Evolutionary conservation across 176 grass and related monocot species (phyloP), one percentile per base, ranked within the genome.

Genomic region (Oryza glaberrima): DNA sequence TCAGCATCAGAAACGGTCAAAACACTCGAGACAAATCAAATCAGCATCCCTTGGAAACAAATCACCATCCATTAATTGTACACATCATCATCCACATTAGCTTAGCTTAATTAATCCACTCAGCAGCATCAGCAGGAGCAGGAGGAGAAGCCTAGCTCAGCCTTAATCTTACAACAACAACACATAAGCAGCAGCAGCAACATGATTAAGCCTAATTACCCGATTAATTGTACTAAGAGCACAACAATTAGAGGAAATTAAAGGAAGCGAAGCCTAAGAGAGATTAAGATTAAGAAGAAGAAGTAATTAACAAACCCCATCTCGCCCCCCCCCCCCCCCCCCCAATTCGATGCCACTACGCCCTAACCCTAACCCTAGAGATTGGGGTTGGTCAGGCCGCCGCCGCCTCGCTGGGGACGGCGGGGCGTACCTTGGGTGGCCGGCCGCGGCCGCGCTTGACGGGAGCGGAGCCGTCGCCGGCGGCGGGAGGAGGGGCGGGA

Each of bases 401-500:
- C 75, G 84, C 84, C 77, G 85, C 74, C 81, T 85, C 87, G 65
- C 77, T 76, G n/a, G 69, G 30, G 36, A 82, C 86, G 38, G 34
- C 72, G 7, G 92, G 78, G 79, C 84, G 92, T 82, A 86, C 93
- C 89, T 95, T 98, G 30, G 89, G 91, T 3, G 95, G 95, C 66
- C 95, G 73, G 9, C 95, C 95, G 34, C 95, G 87, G 26, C 95
- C 95, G 45, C 93, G 92, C 89, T 98, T 98, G 3, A 38, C 82
- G 54, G 85, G 52, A 3, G 46, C 0, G 48, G 78, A 77, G 22
- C 83, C 80, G 71, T n/a, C 84, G 70, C 30, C 75, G 9, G 65
- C 34, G 9, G 64, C 0, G 22, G 69, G 17, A 0, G 40, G 32
- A 0, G 70, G 30, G 19, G 25, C 23, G 3, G 79, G 16, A 1